Conservation (phyloP, 163 green algal species). For the Prototheca cutis region DNA sequence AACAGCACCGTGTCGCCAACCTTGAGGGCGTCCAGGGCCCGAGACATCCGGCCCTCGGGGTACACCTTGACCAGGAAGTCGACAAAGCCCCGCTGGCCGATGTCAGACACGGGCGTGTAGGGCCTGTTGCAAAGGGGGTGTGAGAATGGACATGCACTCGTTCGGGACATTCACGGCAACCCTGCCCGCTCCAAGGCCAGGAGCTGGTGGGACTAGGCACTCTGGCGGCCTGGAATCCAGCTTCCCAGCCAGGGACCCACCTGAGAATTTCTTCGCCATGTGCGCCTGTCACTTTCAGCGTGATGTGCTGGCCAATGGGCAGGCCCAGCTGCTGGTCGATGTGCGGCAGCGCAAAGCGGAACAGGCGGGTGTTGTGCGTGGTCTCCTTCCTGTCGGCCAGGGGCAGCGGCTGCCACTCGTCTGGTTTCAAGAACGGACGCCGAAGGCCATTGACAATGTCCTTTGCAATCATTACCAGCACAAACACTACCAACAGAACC, state of each 20-base stretch:
- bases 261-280: constrained; percentile 51
- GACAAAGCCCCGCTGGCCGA: constrained; percentile 57
- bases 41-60: constrained; percentile 63
- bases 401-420: constrained; percentile 40
- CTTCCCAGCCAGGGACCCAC: constrained; percentile 3
- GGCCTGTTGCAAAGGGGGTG: constrained; percentile 32
- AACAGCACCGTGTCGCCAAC: constrained; percentile 76
- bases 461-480: constrained; percentile 22
- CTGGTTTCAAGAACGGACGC: constrained; percentile 48
- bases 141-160: no score
- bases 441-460: constrained; percentile 24
- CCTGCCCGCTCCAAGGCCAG: no score
- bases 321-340: constrained; percentile 55
- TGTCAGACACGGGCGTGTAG: constrained; percentile 74
- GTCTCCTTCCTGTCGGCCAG: constrained; percentile 37
- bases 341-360: constrained; percentile 61
- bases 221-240: no score
- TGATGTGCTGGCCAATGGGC: constrained; percentile 77
- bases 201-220: no score
- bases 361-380: constrained; percentile 70
- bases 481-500: constrained; percentile 19
- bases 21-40: constrained; percentile 69
- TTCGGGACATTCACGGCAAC: no score
- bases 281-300: constrained; percentile 43
- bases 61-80: constrained; percentile 98